These are phyloP conservation scores for Paecilomyces formosus DNA, from an alignment of 2,329 filamentous ascomycete genomes.

Conservation along the genomic window DNA sequence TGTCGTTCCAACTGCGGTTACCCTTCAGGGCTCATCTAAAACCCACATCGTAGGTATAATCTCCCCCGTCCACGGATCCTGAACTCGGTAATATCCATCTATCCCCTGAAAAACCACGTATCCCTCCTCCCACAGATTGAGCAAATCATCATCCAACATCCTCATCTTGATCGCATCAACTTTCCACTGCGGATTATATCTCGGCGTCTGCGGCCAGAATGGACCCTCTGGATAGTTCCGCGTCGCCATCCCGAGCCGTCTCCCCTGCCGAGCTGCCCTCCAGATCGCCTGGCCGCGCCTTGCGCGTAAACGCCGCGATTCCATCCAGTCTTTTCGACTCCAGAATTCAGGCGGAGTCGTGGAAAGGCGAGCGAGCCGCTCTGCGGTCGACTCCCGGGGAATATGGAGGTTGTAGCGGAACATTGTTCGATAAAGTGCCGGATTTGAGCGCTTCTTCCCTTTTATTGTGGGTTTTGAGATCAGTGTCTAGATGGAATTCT, in stretches of 20 bases:
- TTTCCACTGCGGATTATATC: neutral
- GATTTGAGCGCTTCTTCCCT: neutral
- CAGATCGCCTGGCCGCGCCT: neutral
- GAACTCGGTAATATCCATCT: neutral
- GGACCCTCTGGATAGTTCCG: constrained; percentile 5
- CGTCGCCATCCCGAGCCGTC: neutral
- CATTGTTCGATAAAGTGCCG: neutral
- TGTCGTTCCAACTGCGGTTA: neutral
- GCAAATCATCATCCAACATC: neutral
- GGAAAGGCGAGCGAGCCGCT: constrained; percentile 1
- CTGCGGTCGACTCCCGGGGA: neutral
- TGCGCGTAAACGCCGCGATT: constrained; percentile 8
- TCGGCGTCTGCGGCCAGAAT: constrained; percentile 8
- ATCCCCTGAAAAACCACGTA: neutral
- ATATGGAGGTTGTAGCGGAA: neutral
- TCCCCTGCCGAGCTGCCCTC: neutral
- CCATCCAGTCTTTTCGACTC: constrained; percentile 8
- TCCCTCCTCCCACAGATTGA: neutral
- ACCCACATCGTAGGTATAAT: neutral
- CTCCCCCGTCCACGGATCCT: neutral
- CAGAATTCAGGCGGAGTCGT: constrained; percentile 9
- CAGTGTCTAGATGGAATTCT: neutral
- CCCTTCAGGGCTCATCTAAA: neutral
- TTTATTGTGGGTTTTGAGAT: neutral
- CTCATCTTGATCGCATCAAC: neutral